phyloP scores from a whole-genome alignment of 176 grass and related monocot genomes.

The Carex myosuroides region DNA sequence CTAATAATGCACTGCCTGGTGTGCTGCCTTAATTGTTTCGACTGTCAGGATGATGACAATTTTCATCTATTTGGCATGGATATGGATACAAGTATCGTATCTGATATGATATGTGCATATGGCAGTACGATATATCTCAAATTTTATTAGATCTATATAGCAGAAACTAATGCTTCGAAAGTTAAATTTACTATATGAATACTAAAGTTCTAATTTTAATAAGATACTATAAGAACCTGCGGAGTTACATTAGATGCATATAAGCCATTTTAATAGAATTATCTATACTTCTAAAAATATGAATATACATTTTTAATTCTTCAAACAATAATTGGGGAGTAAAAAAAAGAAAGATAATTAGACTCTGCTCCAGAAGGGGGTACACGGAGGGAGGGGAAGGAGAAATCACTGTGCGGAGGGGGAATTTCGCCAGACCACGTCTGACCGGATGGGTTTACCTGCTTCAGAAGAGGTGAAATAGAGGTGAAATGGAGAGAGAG shows the following conservation, averaged over 20 bases:
- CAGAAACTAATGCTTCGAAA: not conserved
- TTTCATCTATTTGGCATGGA: not conserved
- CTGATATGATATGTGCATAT: not conserved
- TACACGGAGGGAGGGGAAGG: too few relatives aligned
- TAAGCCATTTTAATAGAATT: not conserved
- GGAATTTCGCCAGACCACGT: too few relatives aligned
- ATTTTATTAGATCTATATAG: not conserved
- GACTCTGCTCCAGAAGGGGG: too few relatives aligned
- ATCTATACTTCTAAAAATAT: not conserved
- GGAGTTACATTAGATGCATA: not conserved
- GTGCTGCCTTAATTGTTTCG: not conserved
- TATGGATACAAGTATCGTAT: not conserved
- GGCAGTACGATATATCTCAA: not conserved
- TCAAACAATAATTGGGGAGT: not conserved
- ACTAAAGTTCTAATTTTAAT: not conserved
- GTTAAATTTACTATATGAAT: not conserved
- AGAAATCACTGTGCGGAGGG: too few relatives aligned
- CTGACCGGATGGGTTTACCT: too few relatives aligned
- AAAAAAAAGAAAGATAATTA: not conserved
- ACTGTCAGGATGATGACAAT: not conserved
- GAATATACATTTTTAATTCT: not conserved
- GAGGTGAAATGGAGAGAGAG: too few relatives aligned
- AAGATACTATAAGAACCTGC: not conserved
- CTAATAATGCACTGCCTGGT: not conserved
- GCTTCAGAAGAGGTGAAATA: too few relatives aligned